These are phyloP conservation scores for Fraxinus sp. DNA, from an alignment of 305 asterid genomes.

Conservation along the genomic window DNA sequence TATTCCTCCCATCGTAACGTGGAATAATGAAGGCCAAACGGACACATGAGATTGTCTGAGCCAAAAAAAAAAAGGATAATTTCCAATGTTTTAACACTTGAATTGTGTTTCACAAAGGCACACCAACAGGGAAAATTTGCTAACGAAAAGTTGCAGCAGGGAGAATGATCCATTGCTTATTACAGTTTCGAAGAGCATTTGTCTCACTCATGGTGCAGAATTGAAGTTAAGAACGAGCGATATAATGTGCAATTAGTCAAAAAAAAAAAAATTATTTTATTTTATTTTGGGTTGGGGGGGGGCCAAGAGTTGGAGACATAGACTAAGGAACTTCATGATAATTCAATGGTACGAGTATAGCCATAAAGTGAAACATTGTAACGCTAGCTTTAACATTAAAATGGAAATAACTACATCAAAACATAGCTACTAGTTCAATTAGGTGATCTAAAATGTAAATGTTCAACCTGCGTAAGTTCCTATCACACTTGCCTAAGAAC, in stretches of 20 bases:
- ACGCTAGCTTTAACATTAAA: constrained; percentile 19
- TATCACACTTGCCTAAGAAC: constrained; percentile 26
- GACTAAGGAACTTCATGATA: not conserved
- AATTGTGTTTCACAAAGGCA: not conserved
- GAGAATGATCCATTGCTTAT: not conserved
- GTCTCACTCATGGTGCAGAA: not conserved
- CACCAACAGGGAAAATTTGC: not conserved
- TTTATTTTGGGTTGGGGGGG: too few species aligned
- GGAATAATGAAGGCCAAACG: too few species aligned
- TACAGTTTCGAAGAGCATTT: not conserved
- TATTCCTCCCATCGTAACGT: too few species aligned
- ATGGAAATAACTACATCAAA: constrained; percentile 24
- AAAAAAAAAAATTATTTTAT: too few species aligned
- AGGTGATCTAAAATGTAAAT: constrained; percentile 13
- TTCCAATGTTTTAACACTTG: not conserved
- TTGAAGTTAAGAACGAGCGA: not conserved
- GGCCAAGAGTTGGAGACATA: not conserved
- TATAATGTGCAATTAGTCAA: not conserved
- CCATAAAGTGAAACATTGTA: not conserved
- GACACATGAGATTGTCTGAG: not conserved
- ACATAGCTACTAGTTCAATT: constrained; percentile 23
- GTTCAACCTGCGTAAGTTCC: constrained; percentile 17
- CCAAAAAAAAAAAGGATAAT: too few species aligned
- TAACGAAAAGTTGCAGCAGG: not conserved
- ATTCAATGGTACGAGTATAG: not conserved